phyloP scores from a whole-genome alignment of 495 filamentous ascomycete species.

The Letharia columbiana region DNA sequence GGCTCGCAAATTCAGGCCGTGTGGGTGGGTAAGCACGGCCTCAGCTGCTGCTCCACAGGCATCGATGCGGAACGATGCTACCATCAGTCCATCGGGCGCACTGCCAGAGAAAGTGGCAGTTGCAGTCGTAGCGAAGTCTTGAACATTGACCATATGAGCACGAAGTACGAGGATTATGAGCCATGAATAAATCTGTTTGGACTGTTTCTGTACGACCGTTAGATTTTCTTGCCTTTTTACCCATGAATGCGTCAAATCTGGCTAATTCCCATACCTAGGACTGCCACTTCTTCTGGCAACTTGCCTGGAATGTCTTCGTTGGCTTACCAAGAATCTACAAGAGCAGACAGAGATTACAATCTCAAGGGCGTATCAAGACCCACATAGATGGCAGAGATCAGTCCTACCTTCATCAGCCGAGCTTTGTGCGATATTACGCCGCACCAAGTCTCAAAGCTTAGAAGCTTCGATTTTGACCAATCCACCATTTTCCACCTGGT shows the following conservation, averaged over 20 bases:
- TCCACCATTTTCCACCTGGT: slow-evolving; percentile 52
- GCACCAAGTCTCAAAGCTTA: slow-evolving; percentile 37
- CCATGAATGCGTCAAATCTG: not conserved
- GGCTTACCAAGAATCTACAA: not conserved
- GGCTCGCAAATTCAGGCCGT: not conserved
- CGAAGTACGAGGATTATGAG: not conserved
- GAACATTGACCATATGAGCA: not conserved
- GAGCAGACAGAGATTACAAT: not conserved
- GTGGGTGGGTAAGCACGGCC: not conserved
- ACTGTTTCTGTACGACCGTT: not conserved
- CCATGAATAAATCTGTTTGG: not conserved
- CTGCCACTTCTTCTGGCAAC: not conserved
- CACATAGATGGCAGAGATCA: not conserved
- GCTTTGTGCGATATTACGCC: not conserved
- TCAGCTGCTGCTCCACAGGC: too few relatives aligned
- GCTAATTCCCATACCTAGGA: not conserved
- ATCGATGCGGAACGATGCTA: not conserved
- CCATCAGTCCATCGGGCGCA: not conserved
- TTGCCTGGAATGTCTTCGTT: not conserved
- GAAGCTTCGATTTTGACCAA: slow-evolving; percentile 41
- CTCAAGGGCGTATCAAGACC: not conserved
- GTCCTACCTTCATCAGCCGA: not conserved
- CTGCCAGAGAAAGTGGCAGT: not conserved
- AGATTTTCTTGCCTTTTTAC: not conserved
- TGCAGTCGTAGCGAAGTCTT: not conserved